Conservation (phyloP, 441 rosid genomes). For the Theobroma grandiflorum region DNA sequence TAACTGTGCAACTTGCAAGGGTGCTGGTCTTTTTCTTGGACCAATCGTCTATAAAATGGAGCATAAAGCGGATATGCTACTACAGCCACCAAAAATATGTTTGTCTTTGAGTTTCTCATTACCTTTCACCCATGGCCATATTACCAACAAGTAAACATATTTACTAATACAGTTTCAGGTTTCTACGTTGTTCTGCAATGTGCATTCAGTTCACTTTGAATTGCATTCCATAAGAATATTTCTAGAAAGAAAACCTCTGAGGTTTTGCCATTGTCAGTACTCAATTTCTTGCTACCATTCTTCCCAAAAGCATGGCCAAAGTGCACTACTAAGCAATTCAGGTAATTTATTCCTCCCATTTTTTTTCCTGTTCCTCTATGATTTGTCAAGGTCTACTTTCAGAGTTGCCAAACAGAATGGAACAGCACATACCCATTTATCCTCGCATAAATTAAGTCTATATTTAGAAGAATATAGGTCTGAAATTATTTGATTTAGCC, state of each 20-base stretch:
- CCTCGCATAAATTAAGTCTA: neutral
- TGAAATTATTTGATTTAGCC: constrained; percentile 3
- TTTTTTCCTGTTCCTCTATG: too few relatives aligned
- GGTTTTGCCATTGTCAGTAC: neutral
- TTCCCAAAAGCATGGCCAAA: too few relatives aligned
- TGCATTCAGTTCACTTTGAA: neutral
- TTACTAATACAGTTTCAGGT: neutral
- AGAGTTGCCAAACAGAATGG: neutral
- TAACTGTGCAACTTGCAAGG: neutral
- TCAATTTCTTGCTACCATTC: neutral
- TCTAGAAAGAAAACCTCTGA: neutral
- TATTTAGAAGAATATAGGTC: neutral
- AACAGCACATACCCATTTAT: neutral
- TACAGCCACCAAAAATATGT: neutral
- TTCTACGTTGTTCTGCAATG: neutral
- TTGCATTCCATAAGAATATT: neutral
- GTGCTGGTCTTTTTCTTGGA: neutral
- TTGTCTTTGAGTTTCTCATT: neutral
- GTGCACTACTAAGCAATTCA: neutral
- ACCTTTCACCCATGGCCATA: neutral
- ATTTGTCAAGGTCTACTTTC: neutral
- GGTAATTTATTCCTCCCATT: neutral
- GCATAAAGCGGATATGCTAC: neutral
- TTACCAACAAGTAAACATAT: neutral
- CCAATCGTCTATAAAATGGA: neutral